Base-by-base conservation (phyloP, 2,329 filamentous ascomycete species). In the Gaeumannomyces tritici region DNA sequence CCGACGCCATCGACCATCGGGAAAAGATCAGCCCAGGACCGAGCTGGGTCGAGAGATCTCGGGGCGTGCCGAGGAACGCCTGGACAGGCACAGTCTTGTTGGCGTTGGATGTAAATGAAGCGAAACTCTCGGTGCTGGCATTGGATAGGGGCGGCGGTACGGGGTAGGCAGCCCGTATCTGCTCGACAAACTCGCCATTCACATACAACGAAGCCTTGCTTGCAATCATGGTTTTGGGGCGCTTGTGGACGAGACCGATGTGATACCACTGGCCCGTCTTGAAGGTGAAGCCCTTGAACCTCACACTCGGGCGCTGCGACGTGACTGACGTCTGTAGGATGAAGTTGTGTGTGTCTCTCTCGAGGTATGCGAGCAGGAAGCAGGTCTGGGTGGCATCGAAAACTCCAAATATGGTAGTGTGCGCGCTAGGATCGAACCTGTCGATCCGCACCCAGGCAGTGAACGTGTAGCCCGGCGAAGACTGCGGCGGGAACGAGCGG, bases 251-350 rank as follows among this genome's bases (percentile, higher is more conserved):
- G 65, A 99, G 77, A 56, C 89, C 91, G 69, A 99, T 85, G 73
- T 99, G 95, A 73, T 99, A 99, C 95, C 95, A 99, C 68, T 79
- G 82, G 62, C 86, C 84, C 65, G 89, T 82, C 68, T 87, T 79
- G 70, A 99, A 98, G 0, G 82, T 79, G 13, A 88, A 84, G 2
- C 89, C 89, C 73, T 95, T 96, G 80, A 99, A 99, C 62, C 95
- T 86, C 58, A 99, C 90, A 73, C 93, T 98, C 3, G 95, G 93
- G 63, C 89, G 86, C 61, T 86, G 82, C 11, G 92, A 92, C 61
- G 87, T 90, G 64, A 98, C 89, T 24, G 95, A 97, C 9, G 96
- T 98, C 75, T 99, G 95, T 7, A 99, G 79, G 67, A 99, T 99
- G 67, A 99, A 89, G 74, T 96, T 95, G 64, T 85, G 90, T 2